Percentiles rank a stretch among this genome's conserved stretches.
Evolutionary conservation across 371 early-diverging fungal genomes (phyloP).

Genomic region (Mortierella sp.): DNA sequence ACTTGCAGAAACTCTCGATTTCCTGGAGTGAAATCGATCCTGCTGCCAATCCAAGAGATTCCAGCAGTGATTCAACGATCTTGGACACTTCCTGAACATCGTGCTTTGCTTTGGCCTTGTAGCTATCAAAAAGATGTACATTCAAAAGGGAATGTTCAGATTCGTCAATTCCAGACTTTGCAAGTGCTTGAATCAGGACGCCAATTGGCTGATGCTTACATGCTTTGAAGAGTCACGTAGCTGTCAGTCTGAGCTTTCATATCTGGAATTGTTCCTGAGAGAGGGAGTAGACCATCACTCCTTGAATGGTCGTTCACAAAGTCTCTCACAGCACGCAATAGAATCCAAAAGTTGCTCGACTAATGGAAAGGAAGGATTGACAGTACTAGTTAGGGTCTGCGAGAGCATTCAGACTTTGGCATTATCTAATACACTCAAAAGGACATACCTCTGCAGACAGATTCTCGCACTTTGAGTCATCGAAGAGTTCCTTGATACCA

Average conservation of each 20-base stretch:
- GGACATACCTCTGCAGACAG: conserved; percentile 60
- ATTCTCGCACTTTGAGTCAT: conserved; percentile 61
- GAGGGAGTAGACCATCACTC: conserved; percentile 81
- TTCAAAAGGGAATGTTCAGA: too few species aligned
- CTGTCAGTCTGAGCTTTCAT: conserved; percentile 95
- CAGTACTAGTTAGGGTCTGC: neutral
- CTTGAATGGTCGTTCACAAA: conserved; percentile 75
- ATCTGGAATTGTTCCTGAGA: conserved; percentile 91
- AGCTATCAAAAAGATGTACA: conserved; percentile 57
- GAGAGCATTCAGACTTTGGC: neutral
- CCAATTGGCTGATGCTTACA: conserved; percentile 61
- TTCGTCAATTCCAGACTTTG: too few species aligned
- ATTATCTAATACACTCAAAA: too few species aligned
- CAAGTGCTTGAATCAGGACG: too few species aligned
- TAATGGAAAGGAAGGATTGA: conserved; percentile 20
- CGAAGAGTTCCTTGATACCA: conserved; percentile 62
- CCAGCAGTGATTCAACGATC: conserved; percentile 63
- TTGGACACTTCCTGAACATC: conserved; percentile 71
- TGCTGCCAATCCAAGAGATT: conserved; percentile 56
- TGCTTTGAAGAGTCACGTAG: conserved; percentile 84
- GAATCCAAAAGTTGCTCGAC: conserved; percentile 89
- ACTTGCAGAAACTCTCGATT: conserved; percentile 87
- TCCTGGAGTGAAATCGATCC: conserved; percentile 73
- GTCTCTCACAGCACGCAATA: conserved; percentile 78
- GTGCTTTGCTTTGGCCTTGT: conserved; percentile 81